A percentile compares a stretch with the other conserved stretches of the same genome.
Conservation (phyloP, 768 basidiomycete genomes). For the Tulasnella calospora region DNA sequence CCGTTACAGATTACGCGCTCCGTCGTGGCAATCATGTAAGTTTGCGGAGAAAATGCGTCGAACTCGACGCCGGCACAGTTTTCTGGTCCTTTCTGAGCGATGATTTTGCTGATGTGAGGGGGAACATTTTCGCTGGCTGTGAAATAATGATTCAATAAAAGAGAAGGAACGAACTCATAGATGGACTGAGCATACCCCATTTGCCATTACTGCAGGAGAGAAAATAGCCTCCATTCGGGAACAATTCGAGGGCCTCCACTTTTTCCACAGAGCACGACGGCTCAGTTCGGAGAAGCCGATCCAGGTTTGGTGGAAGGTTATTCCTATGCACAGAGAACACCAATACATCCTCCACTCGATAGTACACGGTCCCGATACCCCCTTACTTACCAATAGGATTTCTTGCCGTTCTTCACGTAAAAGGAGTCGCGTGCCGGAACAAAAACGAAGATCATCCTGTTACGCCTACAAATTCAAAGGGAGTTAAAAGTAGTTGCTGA, state of each 20-base stretch:
- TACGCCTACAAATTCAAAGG: not conserved
- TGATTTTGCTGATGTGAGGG: not conserved
- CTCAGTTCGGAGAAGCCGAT: not conserved
- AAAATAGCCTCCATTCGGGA: not conserved
- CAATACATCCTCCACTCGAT: not conserved
- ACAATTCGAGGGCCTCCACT: not conserved
- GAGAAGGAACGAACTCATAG: not conserved
- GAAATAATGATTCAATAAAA: not conserved
- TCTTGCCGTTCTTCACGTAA: not conserved
- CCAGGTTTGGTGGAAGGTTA: not conserved
- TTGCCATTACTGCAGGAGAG: not conserved
- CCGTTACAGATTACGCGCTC: not conserved
- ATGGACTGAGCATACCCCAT: not conserved
- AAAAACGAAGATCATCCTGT: not conserved
- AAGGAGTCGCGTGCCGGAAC: not conserved
- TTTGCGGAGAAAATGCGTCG: not conserved
- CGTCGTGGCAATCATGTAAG: not conserved
- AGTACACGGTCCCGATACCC: not conserved
- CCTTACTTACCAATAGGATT: not conserved
- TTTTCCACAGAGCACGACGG: not conserved
- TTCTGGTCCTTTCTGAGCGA: not conserved
- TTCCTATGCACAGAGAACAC: not conserved
- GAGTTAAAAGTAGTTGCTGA: not conserved
- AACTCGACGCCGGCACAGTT: not conserved
- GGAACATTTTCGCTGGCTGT: not conserved